These are phyloP conservation scores for Ascomycota sp. DNA, from an alignment of 2,329 filamentous ascomycete genomes.

Conservation along the genomic window DNA sequence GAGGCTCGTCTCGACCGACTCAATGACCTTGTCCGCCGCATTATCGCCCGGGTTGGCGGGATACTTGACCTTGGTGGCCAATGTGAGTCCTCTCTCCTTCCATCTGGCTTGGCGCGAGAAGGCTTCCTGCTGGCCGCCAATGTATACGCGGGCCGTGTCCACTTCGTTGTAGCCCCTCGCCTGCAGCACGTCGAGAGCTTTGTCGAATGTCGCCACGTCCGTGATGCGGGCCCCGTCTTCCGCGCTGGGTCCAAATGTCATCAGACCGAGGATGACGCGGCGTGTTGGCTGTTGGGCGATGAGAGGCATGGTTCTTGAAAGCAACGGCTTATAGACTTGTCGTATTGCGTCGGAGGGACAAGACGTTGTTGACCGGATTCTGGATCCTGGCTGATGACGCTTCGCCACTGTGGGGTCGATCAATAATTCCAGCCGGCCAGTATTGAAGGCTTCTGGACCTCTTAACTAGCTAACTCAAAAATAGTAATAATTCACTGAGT, in stretches of 20 bases:
- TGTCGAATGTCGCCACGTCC: conserved; percentile 42
- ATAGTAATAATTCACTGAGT: too few relatives aligned
- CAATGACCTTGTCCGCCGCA: conserved; percentile 39
- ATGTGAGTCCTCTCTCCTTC: conserved; percentile 55
- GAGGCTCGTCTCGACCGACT: conserved; percentile 45
- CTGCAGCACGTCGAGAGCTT: conserved; percentile 55
- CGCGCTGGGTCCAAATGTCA: conserved; percentile 59
- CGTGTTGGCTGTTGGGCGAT: conserved; percentile 27
- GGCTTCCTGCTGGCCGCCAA: conserved; percentile 53
- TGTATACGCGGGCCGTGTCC: conserved; percentile 63
- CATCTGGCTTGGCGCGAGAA: conserved; percentile 57
- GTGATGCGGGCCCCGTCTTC: conserved; percentile 50
- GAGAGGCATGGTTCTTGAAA: conserved; percentile 22
- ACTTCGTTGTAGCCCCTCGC: conserved; percentile 65
- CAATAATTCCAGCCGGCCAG: too few relatives aligned
- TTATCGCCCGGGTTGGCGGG: conserved; percentile 39
- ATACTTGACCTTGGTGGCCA: conserved; percentile 61
- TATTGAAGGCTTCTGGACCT: too few relatives aligned
- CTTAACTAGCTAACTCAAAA: too few relatives aligned
- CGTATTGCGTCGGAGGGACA: too few relatives aligned
- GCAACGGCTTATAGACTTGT: not conserved
- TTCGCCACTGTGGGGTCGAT: too few relatives aligned
- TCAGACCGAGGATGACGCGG: conserved; percentile 63
- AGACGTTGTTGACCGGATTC: too few relatives aligned
- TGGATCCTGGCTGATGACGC: too few relatives aligned